Conservation (phyloP, 495 filamentous ascomycete species). For the Hamigera avellanea region DNA sequence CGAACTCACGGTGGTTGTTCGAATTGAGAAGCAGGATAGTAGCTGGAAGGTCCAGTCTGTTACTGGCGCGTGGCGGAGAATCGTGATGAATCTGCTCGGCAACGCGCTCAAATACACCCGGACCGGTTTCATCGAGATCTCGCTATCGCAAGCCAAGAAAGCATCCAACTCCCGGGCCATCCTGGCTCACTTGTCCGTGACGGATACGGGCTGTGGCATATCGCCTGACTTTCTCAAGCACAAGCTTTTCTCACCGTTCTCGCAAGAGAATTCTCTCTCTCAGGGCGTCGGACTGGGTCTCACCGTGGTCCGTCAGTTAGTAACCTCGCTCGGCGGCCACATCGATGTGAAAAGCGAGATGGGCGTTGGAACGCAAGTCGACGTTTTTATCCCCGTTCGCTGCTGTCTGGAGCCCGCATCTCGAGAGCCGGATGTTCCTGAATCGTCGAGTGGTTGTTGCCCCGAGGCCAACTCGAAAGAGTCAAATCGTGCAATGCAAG, state of each 20-base stretch:
- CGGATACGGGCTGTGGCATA: constrained; percentile 61
- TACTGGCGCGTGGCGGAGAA: constrained; percentile 50
- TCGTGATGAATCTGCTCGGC: constrained; percentile 63
- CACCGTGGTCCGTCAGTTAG: constrained; percentile 55
- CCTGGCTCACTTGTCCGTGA: constrained; percentile 36
- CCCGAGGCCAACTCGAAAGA: background rate
- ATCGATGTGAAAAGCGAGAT: constrained; percentile 47
- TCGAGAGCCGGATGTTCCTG: background rate
- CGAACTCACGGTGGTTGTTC: constrained; percentile 39
- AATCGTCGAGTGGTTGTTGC: no score
- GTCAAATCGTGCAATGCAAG: background rate
- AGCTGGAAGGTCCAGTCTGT: constrained; percentile 47
- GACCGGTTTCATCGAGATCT: constrained; percentile 46
- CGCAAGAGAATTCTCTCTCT: constrained; percentile 55
- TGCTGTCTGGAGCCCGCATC: constrained; percentile 2
- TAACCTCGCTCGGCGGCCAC: constrained; percentile 44
- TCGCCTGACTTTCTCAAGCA: constrained; percentile 55
- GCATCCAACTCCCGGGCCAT: constrained; percentile 4
- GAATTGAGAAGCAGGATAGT: constrained; percentile 42
- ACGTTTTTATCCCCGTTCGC: constrained; percentile 37
- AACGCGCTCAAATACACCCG: constrained; percentile 64
- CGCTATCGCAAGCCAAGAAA: constrained; percentile 16
- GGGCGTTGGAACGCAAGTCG: constrained; percentile 47
- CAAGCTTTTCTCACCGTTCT: constrained; percentile 56
- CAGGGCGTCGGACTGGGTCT: constrained; percentile 61